Evolutionary conservation across 2,329 filamentous ascomycete species (phyloP).

Genomic region (Stemphylium vesicarium): DNA sequence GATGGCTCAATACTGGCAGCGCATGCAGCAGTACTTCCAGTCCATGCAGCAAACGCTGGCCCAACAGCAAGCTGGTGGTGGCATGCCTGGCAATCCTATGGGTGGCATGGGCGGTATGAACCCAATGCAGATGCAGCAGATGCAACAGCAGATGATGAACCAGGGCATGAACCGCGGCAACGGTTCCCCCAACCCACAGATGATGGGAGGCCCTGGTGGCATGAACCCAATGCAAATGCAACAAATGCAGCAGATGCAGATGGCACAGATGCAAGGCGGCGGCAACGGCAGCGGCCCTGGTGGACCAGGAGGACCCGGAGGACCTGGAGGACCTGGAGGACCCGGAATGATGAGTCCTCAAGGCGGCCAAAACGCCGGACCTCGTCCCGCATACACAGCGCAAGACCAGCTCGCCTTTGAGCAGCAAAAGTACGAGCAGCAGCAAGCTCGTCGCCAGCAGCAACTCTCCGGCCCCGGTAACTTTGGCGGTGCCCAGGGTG

Average conservation of each 20-base stretch:
- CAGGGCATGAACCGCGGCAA: constrained; percentile 38
- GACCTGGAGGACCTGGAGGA: constrained; percentile 34
- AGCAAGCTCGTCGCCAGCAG: constrained; percentile 63
- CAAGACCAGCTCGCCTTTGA: constrained; percentile 78
- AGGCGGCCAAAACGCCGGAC: constrained; percentile 28
- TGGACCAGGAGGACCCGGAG: constrained; percentile 45
- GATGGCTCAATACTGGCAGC: constrained; percentile 98
- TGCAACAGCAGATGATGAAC: constrained; percentile 47
- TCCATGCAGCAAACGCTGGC: constrained; percentile 95
- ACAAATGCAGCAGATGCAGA: constrained; percentile 72
- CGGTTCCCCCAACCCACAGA: constrained; percentile 43
- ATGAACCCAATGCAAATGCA: constrained; percentile 73
- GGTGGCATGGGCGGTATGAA: constrained; percentile 63
- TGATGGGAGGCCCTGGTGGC: constrained; percentile 56
- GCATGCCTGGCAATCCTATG: constrained; percentile 49
- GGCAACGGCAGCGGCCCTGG: constrained; percentile 51
- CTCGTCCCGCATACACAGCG: constrained; percentile 65
- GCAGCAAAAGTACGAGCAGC: constrained; percentile 79
- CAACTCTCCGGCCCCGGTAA: constrained; percentile 48
- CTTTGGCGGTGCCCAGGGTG: constrained; percentile 60
- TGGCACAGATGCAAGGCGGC: constrained; percentile 54
- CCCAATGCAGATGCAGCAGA: constrained; percentile 59
- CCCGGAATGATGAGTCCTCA: constrained; percentile 30
- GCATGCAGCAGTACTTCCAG: constrained; percentile 96
- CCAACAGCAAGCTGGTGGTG: constrained; percentile 49